Base-by-base conservation (phyloP, 352 stramenopile species). In the Saprolegnia parasitica region DNA sequence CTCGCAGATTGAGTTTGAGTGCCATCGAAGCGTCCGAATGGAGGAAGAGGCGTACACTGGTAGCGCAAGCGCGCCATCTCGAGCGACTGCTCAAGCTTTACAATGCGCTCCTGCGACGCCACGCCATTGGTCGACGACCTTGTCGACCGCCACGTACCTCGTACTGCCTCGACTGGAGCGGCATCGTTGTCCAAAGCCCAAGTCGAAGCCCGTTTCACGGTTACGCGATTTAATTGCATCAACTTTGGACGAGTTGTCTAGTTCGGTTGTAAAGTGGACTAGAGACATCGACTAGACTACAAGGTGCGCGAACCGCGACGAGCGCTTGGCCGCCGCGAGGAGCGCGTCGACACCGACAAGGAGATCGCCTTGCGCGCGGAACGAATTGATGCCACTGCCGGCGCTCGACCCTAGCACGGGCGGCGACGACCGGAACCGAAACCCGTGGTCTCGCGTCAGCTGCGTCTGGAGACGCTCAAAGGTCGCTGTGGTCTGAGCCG, bases 41-140 rank as follows among this genome's bases (percentile, higher is more conserved):
- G 29, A 2, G 29, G 29, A 3, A 23, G 18, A 2, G 37, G 61
- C 50, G 49, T 49, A 70, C 63, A 70, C 42, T 70, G 63, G 26
- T 70, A 70, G 29, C 63, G 49, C n/a, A 70, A 39, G 5, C 46
- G 42, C 10, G 63, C 63, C 63, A 70, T 70, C 39, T 70, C 63
- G 15, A 70, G 47, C 29, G 63, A 52, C 23, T 26, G 42, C 40
- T 70, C 63, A 1, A 70, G 63, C 63, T 70, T 70, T 8, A 52
- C 55, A 45, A 70, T 70, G 23, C 63, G 63, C 40, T 70, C 63
- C 63, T 70, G 49, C 1, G 13, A 18, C 8, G 11, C 9, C 32
- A 39, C 11, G 10, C 47, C 49, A 45, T 1, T 56, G 2, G 13
- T 16, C n/a, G 15, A 4, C 9, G 58, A 10, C 32, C 45, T 21